Percentiles rank a stretch among this genome's conserved stretches.
phyloP scores from a whole-genome alignment of 164 flowering plant species.

The Berberis thunbergii region DNA sequence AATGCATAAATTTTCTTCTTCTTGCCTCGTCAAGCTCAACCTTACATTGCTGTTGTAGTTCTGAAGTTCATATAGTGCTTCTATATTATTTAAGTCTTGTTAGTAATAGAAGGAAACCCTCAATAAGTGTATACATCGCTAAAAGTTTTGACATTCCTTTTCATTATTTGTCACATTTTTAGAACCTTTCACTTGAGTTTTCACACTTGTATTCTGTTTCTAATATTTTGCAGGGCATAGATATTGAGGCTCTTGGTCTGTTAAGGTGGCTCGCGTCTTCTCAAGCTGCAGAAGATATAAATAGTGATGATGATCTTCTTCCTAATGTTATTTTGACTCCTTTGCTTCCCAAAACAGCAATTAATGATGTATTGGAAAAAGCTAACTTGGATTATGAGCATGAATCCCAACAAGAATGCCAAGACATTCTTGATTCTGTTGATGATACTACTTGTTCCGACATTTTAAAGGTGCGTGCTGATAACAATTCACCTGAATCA shows the following conservation, averaged over 20 bases:
- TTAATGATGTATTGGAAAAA: slow-evolving; percentile 63
- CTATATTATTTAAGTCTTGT: too few species aligned
- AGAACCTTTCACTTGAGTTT: neutral
- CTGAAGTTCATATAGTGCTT: too few species aligned
- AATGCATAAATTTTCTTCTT: too few species aligned
- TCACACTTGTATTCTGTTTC: neutral
- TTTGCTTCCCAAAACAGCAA: slow-evolving; percentile 45
- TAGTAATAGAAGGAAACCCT: too few species aligned
- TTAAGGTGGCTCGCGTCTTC: slow-evolving; percentile 92
- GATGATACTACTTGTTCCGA: slow-evolving; percentile 23
- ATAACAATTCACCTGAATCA: slow-evolving; percentile 8
- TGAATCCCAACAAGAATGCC: slow-evolving; percentile 90
- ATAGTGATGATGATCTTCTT: slow-evolving; percentile 80
- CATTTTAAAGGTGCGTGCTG: slow-evolving; percentile 13
- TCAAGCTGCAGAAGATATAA: slow-evolving; percentile 79
- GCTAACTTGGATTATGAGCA: slow-evolving; percentile 66
- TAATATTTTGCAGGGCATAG: slow-evolving; percentile 36
- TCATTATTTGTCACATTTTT: too few species aligned
- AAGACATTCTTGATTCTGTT: slow-evolving; percentile 93
- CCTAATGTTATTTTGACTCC: slow-evolving; percentile 66
- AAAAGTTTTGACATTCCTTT: too few species aligned
- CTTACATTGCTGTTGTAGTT: too few species aligned
- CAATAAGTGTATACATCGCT: too few species aligned
- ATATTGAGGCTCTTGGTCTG: slow-evolving; percentile 58
- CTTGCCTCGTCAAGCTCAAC: too few species aligned